A percentile compares a stretch with the other conserved stretches of the same genome.
Conservation (phyloP, 2,329 filamentous ascomycete species). For the Fusarium tjaetaba region DNA sequence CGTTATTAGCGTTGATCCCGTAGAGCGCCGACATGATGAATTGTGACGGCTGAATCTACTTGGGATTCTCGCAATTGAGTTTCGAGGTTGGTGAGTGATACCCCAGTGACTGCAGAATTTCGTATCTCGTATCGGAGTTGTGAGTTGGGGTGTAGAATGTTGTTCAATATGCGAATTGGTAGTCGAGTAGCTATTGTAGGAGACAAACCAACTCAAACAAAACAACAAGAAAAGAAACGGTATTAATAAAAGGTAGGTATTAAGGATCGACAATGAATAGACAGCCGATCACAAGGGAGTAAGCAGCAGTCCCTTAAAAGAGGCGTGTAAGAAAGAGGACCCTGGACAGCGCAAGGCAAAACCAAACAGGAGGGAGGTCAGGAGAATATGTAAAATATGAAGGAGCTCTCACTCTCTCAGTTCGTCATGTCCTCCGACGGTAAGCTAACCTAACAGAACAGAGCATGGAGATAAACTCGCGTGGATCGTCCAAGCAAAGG, state of each 20-base stretch:
- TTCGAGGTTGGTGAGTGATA: neutral
- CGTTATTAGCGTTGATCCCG: conserved; percentile 55
- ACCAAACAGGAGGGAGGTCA: conserved; percentile 20
- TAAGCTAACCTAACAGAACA: neutral
- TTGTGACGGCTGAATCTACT: conserved; percentile 18
- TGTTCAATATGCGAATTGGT: conserved; percentile 4
- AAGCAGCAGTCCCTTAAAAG: neutral
- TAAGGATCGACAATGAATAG: conserved; percentile 39
- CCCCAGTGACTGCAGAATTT: conserved; percentile 7
- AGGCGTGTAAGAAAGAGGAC: conserved; percentile 15
- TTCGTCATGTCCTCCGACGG: conserved; percentile 10
- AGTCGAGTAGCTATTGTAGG: neutral
- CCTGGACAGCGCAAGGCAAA: neutral
- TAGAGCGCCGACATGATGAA: conserved; percentile 38
- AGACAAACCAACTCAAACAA: conserved; percentile 8
- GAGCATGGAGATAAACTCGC: conserved; percentile 39
- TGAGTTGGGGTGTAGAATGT: neutral
- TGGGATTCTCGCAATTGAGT: conserved; percentile 31
- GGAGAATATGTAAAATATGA: conserved; percentile 28
- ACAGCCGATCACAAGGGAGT: conserved; percentile 10
- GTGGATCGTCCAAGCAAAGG: conserved; percentile 12
- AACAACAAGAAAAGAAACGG: conserved; percentile 8
- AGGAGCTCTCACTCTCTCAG: conserved; percentile 8
- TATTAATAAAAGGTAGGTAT: conserved; percentile 32
- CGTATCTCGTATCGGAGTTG: neutral